phyloP scores from a whole-genome alignment of 2,329 filamentous ascomycete species.

The Fusarium verrucosum region DNA sequence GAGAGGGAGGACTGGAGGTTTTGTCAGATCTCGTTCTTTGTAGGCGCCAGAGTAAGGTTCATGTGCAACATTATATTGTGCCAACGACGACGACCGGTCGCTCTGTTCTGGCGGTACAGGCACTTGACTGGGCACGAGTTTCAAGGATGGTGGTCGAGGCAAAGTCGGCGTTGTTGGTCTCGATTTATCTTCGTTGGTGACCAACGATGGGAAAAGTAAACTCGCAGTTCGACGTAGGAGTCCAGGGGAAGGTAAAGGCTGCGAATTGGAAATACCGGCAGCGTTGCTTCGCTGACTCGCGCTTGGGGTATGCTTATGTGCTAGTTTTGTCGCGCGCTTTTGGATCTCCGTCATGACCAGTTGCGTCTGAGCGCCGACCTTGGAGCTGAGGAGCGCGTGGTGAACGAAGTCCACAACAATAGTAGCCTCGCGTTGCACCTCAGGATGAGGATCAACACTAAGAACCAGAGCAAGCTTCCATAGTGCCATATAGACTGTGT shows the following conservation, averaged over 20 bases:
- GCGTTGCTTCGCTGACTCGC: slow-evolving; percentile 56
- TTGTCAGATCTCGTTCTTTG: slow-evolving; percentile 66
- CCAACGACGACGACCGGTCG: slow-evolving; percentile 66
- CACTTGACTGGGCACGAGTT: slow-evolving; percentile 55
- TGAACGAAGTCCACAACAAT: slow-evolving; percentile 89
- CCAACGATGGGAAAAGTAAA: slow-evolving; percentile 68
- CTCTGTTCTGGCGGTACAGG: slow-evolving; percentile 75
- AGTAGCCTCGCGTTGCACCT: slow-evolving; percentile 85
- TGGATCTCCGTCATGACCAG: slow-evolving; percentile 78
- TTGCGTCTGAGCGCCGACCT: slow-evolving; percentile 75
- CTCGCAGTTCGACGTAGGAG: slow-evolving; percentile 71
- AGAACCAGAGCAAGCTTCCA: slow-evolving; percentile 94
- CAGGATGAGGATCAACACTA: slow-evolving; percentile 92
- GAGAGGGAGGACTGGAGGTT: slow-evolving; percentile 74
- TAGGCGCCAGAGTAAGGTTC: slow-evolving; percentile 84
- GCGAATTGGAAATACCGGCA: slow-evolving; percentile 49
- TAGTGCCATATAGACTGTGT: slow-evolving; percentile 90
- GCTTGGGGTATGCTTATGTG: slow-evolving; percentile 55
- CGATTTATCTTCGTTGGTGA: slow-evolving; percentile 58
- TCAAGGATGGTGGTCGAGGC: slow-evolving; percentile 48
- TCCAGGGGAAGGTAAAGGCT: slow-evolving; percentile 65
- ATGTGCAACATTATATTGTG: slow-evolving; percentile 78
- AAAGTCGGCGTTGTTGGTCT: slow-evolving; percentile 45
- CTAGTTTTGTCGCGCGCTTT: slow-evolving; percentile 58
- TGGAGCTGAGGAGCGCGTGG: slow-evolving; percentile 78